Base-by-base conservation (phyloP, 2,329 filamentous ascomycete genomes). In the Lecanosticta acicola region DNA sequence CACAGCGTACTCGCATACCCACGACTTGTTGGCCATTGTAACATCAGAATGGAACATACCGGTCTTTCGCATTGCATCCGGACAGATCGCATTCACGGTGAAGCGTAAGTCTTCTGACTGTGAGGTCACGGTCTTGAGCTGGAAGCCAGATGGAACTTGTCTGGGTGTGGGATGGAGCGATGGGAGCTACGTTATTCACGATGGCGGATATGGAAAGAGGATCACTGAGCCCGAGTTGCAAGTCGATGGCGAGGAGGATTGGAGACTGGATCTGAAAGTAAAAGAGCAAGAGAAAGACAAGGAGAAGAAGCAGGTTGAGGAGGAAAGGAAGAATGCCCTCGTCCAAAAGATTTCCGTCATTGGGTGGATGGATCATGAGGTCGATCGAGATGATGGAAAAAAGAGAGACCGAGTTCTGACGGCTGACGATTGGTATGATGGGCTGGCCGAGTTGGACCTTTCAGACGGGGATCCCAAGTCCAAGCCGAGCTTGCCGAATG, bases 111-210 rank as follows among this genome's bases (percentile, higher is more conserved):
- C 58, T 34, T 60, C 64, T 20, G 58, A 59, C 14, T 39, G 41
- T 9, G 55, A 45, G 10, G 62, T 74, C 10, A 64, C 66, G 29
- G 60, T 61, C 32, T 53, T 74, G 33, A 60, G 65, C 32, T 75
- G 72, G 72, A 72, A 72, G 50, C 68, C 67, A 29, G 71, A 74
- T 47, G 72, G 68, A 51, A 59, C 35, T 58, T 67, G 55, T 34
- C 76, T 96, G 44, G 88, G 88, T 11, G 80, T 93, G 11, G 87
- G 82, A 37, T 94, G 87, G 81, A 87, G 79, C 56, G 87, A 94
- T 70, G 85, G 86, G 20, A 78, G 79, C 4, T 64, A 54, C 37
- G 53, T 58, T 62, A 17, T 70, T 59, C 33, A 66, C 65, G 62
- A 67, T 67, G 61, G 70, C 11, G 60, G 57, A 16, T 55, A 46